These are phyloP conservation scores for Picea engelmannii DNA, from an alignment of 83 land plant genomes.

Conservation along the genomic window DNA sequence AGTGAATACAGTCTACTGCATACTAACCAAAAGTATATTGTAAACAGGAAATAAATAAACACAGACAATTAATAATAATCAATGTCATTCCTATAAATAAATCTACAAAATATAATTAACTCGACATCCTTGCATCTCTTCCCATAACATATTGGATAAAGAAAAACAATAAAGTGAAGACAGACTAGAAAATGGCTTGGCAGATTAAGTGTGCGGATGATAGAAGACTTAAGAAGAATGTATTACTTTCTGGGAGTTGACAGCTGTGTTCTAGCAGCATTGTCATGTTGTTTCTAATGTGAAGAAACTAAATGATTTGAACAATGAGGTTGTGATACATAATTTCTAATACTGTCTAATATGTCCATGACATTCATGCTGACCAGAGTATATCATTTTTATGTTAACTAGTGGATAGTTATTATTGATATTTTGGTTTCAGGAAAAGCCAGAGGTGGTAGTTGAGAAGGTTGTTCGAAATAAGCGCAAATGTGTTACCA, in stretches of 20 bases:
- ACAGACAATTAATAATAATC: background rate
- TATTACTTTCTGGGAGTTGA: background rate
- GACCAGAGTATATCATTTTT: background rate
- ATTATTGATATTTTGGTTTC: conserved; percentile 17
- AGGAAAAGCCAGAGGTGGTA: conserved; percentile 96
- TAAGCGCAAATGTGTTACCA: conserved; percentile 93
- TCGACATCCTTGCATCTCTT: background rate
- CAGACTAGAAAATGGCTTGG: background rate
- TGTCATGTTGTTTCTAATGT: background rate
- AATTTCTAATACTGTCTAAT: background rate
- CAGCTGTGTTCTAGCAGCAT: background rate
- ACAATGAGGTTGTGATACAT: background rate
- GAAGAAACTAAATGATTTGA: background rate
- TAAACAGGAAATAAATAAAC: background rate
- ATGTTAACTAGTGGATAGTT: background rate
- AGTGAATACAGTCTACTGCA: background rate
- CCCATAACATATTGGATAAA: background rate
- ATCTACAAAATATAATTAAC: background rate
- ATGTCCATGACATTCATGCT: background rate
- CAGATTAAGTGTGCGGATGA: background rate
- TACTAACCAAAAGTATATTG: background rate
- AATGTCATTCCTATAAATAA: background rate
- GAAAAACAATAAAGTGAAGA: background rate
- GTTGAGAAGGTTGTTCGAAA: conserved; percentile 96
- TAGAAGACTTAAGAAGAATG: background rate